These are phyloP conservation scores for Cladosporium sp. DNA, from an alignment of 2,329 filamentous ascomycete genomes.

Conservation along the genomic window DNA sequence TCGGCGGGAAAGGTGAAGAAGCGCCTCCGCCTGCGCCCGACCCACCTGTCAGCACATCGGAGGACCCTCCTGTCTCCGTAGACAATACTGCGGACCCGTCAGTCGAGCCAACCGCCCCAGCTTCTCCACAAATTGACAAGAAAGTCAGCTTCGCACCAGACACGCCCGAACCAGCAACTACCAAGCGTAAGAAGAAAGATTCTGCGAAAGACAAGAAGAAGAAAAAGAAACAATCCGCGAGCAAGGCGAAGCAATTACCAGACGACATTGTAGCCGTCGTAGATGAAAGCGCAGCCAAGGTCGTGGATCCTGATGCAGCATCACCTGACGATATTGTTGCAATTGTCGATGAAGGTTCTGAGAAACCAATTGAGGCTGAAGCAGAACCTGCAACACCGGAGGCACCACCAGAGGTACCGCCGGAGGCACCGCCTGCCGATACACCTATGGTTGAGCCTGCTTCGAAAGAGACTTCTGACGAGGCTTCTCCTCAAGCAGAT, in stretches of 20 bases:
- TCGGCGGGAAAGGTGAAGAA: neutral
- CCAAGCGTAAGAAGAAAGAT: constrained; percentile 24
- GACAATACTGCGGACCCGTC: neutral
- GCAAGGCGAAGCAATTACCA: constrained; percentile 1
- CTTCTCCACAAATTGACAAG: constrained; percentile 19
- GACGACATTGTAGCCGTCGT: constrained; percentile 25
- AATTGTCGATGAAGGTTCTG: constrained; percentile 18
- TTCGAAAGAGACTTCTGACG: neutral
- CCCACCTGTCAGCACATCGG: neutral
- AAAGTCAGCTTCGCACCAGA: constrained; percentile 27
- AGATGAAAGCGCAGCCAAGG: constrained; percentile 14
- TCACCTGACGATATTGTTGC: constrained; percentile 24
- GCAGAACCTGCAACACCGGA: neutral
- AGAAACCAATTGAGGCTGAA: neutral
- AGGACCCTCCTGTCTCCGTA: neutral
- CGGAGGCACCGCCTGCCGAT: neutral
- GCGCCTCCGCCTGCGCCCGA: neutral
- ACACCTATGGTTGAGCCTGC: neutral
- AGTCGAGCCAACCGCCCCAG: neutral
- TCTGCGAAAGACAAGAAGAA: constrained; percentile 20
- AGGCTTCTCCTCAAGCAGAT: neutral
- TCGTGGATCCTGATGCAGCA: neutral
- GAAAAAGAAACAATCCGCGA: constrained; percentile 18
- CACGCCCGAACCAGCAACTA: constrained; percentile 24
- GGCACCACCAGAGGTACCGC: neutral